A percentile compares a stretch with the other conserved stretches of the same genome.
Conservation (phyloP, 305 asterid genomes). For the Stenogyne calaminthoides region DNA sequence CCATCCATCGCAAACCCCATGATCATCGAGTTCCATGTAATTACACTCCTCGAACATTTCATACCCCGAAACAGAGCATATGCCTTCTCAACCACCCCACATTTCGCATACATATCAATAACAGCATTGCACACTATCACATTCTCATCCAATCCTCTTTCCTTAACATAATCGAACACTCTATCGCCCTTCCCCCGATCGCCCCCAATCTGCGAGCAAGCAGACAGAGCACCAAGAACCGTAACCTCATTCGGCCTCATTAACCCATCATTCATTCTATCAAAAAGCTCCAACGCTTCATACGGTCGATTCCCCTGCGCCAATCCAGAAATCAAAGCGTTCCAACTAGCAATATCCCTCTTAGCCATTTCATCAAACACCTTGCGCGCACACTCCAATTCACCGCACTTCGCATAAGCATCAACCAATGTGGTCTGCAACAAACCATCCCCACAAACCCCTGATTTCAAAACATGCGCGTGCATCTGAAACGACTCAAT, state of each 20-base stretch:
- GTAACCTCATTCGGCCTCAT: slow-evolving; percentile 78
- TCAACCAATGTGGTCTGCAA: slow-evolving; percentile 82
- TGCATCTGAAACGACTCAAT: slow-evolving; percentile 62
- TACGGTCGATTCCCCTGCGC: slow-evolving; percentile 82
- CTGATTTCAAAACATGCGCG: slow-evolving; percentile 50
- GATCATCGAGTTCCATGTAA: slow-evolving; percentile 96
- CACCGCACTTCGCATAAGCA: slow-evolving; percentile 68
- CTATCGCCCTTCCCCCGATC: slow-evolving; percentile 54
- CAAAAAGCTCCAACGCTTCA: slow-evolving; percentile 68
- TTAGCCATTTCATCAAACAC: slow-evolving; percentile 77
- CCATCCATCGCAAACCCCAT: slow-evolving; percentile 94
- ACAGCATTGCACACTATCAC: slow-evolving; percentile 80
- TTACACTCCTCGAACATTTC: slow-evolving; percentile 50
- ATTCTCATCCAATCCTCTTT: slow-evolving; percentile 49
- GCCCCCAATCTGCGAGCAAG: slow-evolving; percentile 93
- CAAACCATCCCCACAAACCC: slow-evolving; percentile 61
- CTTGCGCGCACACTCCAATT: slow-evolving; percentile 49
- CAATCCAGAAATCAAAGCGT: slow-evolving; percentile 80
- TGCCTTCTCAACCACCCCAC: slow-evolving; percentile 77
- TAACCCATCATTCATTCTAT: slow-evolving; percentile 42
- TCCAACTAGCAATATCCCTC: slow-evolving; percentile 87
- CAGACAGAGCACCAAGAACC: slow-evolving; percentile 82
- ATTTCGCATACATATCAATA: slow-evolving; percentile 84
- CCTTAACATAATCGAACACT: slow-evolving; percentile 48
- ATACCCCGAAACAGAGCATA: slow-evolving; percentile 50